Evolutionary conservation across 1,139 yeast genomes (phyloP), one percentile per base, ranked within the genome.

Genomic region (Diutina pseudorugosa): DNA sequence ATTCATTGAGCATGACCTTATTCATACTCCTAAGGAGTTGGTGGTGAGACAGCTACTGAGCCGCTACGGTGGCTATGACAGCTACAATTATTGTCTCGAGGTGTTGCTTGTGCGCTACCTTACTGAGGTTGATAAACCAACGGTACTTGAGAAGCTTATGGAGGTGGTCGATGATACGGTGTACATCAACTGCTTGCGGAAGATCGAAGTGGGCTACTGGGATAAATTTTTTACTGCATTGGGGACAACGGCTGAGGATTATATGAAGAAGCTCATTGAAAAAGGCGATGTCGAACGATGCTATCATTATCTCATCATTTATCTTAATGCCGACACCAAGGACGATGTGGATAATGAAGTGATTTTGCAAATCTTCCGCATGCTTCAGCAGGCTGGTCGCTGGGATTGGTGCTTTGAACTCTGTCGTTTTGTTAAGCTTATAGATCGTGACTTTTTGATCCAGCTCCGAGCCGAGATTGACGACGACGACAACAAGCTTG

Each of bases 351-450:
- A 74, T 54, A 65, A 65, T 47, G 57, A 57, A 11, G 66, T 73
- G 47, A 72, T 74, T 11, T 53, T 70, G 20, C 60, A 65, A 51
- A 71, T 74, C 7, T 66, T 73, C 42, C 61, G 59, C 43, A 65
- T 71, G 68, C 61, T 74, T 19, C 69, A 63, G 43, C 57, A 57
- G 12, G 62, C 68, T 7, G 58, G 63, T 41, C 66, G 65, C 54
- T 74, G 76, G 76, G 76, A 73, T 52, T 71, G 74, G 70, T 72
- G 76, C 54, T 72, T 70, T 59, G 78, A 74, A 55, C 63, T 74
- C 43, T 73, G 78, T 58, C 65, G 79, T 33, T 74, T 72, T 55
- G 66, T 73, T 47, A 73, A 73, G 57, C 57, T 74, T 18, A 61
- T 74, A 45, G 76, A 73, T 52, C 77, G 77, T 1, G 49, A 45